Conservation (phyloP, 75 land plant genomes). For the Cupressus sempervirens region DNA sequence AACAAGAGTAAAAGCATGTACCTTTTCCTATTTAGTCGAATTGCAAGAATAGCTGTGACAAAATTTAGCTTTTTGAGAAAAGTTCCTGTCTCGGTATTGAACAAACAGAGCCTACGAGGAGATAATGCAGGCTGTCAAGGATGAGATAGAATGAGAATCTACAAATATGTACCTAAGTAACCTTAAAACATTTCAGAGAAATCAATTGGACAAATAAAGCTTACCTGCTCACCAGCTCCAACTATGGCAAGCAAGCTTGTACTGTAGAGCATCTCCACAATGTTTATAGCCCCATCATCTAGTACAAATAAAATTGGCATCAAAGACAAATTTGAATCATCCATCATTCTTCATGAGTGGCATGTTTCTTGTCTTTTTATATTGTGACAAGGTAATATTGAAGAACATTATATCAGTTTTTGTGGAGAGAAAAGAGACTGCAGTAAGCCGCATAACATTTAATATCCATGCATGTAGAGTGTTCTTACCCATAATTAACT, state of each 20-base stretch:
- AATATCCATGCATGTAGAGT: neutral
- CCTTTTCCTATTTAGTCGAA: constrained; percentile 73
- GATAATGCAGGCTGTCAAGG: constrained; percentile 70
- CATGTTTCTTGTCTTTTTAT: neutral
- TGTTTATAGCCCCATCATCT: constrained; percentile 60
- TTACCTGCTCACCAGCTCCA: constrained; percentile 87
- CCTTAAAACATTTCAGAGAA: neutral
- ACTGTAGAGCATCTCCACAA: constrained; percentile 82
- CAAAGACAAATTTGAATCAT: neutral
- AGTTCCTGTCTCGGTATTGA: constrained; percentile 49
- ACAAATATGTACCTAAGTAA: neutral
- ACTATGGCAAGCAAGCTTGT: constrained; percentile 73
- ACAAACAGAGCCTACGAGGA: constrained; percentile 69
- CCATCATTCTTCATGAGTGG: neutral
- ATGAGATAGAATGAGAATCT: constrained; percentile 8
- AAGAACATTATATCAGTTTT: neutral
- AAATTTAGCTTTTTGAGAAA: constrained; percentile 57
- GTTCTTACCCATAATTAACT: neutral
- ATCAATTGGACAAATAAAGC: neutral
- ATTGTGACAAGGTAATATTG: neutral
- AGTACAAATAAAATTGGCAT: constrained; percentile 9
- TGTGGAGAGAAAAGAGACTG: neutral
- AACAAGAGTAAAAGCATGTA: constrained; percentile 14
- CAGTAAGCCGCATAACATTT: neutral
- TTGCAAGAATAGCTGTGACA: constrained; percentile 69